Percentiles rank a stretch among this genome's conserved stretches.
Evolutionary conservation across 768 basidiomycete genomes (phyloP).

Genomic region (Calvatia gigantea): DNA sequence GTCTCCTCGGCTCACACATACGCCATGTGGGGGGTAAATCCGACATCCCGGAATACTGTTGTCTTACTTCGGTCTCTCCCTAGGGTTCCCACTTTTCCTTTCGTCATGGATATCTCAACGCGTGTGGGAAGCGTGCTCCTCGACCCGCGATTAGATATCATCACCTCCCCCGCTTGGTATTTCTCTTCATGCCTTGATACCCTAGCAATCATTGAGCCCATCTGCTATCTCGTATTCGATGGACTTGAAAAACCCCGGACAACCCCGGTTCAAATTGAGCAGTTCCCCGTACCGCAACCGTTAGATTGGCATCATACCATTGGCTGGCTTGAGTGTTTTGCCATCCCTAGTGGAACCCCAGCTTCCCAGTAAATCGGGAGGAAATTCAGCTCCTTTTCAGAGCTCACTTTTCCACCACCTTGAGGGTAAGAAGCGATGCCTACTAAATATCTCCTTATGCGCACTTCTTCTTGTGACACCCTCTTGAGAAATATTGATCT

Average conservation of each 20-base stretch:
- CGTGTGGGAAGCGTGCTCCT: constrained; percentile 8
- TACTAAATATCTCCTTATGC: not conserved
- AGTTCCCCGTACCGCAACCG: not conserved
- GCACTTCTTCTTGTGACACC: not conserved
- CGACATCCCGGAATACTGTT: constrained; percentile 1
- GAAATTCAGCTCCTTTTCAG: not conserved
- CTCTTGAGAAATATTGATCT: not conserved
- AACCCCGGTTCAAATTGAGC: not conserved
- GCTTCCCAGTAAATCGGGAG: not conserved
- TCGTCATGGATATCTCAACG: not conserved
- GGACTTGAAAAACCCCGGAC: not conserved
- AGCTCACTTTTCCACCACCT: not conserved
- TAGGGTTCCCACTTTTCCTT: not conserved
- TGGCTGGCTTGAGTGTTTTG: not conserved
- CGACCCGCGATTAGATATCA: constrained; percentile 6
- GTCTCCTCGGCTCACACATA: constrained; percentile 4
- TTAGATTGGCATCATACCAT: constrained; percentile 3
- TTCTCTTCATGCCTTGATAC: not conserved
- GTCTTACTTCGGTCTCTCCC: constrained; percentile 1
- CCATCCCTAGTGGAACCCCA: not conserved
- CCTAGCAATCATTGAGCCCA: not conserved
- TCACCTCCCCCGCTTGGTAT: not conserved
- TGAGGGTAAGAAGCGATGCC: constrained; percentile 1
- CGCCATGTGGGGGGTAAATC: not conserved
- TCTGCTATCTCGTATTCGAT: not conserved